Evolutionary conservation across 176 grass and related monocot genomes (phyloP), one percentile per base, ranked within the genome.

Genomic region (Musa schizocarpa): DNA sequence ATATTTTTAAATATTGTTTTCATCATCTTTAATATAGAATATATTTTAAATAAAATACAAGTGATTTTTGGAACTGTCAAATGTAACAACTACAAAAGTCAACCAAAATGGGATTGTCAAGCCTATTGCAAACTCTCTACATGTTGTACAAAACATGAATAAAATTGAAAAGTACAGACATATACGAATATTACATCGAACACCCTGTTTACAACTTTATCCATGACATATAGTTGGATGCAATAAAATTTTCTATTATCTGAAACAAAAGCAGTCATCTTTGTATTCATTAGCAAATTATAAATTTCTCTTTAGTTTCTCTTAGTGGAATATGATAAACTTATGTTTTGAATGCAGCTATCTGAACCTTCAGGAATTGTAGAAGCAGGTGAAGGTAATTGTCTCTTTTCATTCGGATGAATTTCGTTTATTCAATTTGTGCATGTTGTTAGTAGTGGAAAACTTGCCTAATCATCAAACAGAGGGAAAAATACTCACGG

Each of bases 301-400:
- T 12, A 67, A 67, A 66, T 29, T 27, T 66, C 63, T 34, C 24
- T 11, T 66, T 27, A 65, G 26, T 26, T n/a, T 51, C 21, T 24
- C 49, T 48, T 43, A 1, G 23, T 65, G 20, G 34, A 25, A 50
- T 77, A 48, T 77, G 59, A 77, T 53, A 64, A 19, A 52, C 48
- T 21, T 52, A 81, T 19, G 67, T 76, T 84, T 57, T 62, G 80
- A 51, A 80, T 85, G 83, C 86, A 98, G 95, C 84, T 98, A 54
- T 93, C 88, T 82, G 95, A 98, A 58, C 95, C 95, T 80, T 86
- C 90, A 54, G 95, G 95, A 77, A 79, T 98, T 85, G 82, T 93
- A 83, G 88, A 93, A 80, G 82, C 79, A 64, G 82, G 83, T 51
- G 83, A 93, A 16, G 77, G 90, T 98, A 91, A 77, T 55, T 81